A percentile compares a stretch with the other conserved stretches of the same genome.
These are phyloP conservation scores for Debaryomycetaceae sp. DNA, from an alignment of 1,139 yeast species.

Conservation along the genomic window DNA sequence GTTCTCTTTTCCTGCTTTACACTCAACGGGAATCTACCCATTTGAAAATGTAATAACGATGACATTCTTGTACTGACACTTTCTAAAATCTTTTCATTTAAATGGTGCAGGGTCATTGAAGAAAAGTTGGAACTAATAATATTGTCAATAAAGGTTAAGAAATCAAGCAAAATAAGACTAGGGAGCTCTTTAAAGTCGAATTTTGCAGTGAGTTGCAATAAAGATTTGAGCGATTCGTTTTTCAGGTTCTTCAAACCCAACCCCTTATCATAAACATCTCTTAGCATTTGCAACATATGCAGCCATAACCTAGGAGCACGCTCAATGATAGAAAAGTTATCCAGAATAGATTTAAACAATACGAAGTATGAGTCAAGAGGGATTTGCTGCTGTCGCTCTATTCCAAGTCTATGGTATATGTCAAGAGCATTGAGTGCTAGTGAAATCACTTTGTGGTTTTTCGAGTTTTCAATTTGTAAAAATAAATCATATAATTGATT, in stretches of 20 bases:
- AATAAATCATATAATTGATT: slow-evolving; percentile 28
- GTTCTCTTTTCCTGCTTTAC: slow-evolving; percentile 23
- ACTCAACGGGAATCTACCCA: slow-evolving; percentile 37
- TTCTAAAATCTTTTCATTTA: not conserved
- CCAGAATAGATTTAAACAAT: slow-evolving; percentile 12
- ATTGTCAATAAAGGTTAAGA: not conserved
- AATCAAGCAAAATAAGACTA: not conserved
- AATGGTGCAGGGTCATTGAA: not conserved
- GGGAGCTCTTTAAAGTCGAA: slow-evolving; percentile 4
- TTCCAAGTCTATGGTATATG: slow-evolving; percentile 19
- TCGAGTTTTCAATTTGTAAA: slow-evolving; percentile 18
- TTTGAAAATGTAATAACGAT: slow-evolving; percentile 20
- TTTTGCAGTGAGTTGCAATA: not conserved
- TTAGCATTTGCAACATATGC: slow-evolving; percentile 5
- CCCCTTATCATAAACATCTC: slow-evolving; percentile 1
- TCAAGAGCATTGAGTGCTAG: slow-evolving; percentile 23
- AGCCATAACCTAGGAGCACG: slow-evolving; percentile 19
- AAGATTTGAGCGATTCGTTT: not conserved
- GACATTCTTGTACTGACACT: slow-evolving; percentile 4
- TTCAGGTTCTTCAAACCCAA: slow-evolving; percentile 4
- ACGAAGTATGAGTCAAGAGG: slow-evolving; percentile 21
- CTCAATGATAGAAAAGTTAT: slow-evolving; percentile 11
- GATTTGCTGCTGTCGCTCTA: slow-evolving; percentile 10
- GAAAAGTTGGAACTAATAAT: not conserved
- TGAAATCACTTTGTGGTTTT: slow-evolving; percentile 24